Base-by-base conservation (phyloP, 2,329 filamentous ascomycete species). In the Pseudocercospora fuligena region DNA sequence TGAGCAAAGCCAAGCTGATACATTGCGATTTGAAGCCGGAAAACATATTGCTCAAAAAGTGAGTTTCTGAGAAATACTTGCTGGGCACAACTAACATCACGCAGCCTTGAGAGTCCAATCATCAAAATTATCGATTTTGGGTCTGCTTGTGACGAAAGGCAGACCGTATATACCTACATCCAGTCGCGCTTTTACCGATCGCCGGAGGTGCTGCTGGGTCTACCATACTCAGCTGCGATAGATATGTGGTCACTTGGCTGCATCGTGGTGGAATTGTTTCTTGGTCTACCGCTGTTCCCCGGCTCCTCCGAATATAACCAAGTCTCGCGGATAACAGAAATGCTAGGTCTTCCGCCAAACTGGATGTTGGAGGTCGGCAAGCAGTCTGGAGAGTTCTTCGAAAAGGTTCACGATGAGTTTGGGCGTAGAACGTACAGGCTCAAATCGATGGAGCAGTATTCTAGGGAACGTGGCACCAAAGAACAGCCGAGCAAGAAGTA, bases 71-170 rank as follows among this genome's bases (percentile, higher is more conserved):
- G 16, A 8, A 16, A 9, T 14, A 3, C 54, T 29, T 7, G 14
- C 2, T n/a, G 11, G 9, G 14, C 25, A 43, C 3, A 36, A 29
- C 61, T 66, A 61, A 68, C 58, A 59, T 61, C 59, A 36, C 23
- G 36, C 69, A 90, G 88, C 78, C 88, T 99, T 49, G 95, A 99
- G 79, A 98, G 94, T 75, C 95, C 95, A 2, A 98, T 99, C 73
- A 99, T 99, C 86, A 99, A 99, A 80, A 97, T 99, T 76, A 99
- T 99, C 78, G 95, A 99, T 85, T 99, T 99, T 77, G 95, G 95
- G 51, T 99, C 95, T 43, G 95, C 95, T 14, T 99, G 95, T 79
- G 95, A 99, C 79, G 95, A 99, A 81, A 90, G 95, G 60, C 95
- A 99, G 79, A 99, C 95, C 0, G 95, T 99, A 29, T 99, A 99